phyloP scores from a whole-genome alignment of 768 basidiomycete species.

The Russula sp. region DNA sequence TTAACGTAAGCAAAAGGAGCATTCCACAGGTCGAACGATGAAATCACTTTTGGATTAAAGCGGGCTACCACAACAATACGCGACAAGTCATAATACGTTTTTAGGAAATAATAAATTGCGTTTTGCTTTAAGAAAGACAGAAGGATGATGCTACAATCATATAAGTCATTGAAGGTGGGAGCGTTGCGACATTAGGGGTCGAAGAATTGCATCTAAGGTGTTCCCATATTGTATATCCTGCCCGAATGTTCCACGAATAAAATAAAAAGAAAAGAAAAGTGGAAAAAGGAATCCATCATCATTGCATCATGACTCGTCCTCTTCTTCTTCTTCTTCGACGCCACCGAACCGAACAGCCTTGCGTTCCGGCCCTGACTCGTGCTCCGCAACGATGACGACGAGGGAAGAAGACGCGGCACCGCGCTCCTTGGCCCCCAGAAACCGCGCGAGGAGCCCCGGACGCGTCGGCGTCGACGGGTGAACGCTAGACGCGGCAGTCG shows the following conservation, averaged over 20 bases:
- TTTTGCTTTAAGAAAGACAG: not conserved
- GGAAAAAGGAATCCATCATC: conserved; percentile 25
- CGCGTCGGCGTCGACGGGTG: conserved; percentile 29
- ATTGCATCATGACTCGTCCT: conserved; percentile 1
- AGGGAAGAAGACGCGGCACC: not conserved
- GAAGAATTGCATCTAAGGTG: not conserved
- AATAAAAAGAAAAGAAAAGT: not conserved
- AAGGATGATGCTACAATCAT: conserved; percentile 10
- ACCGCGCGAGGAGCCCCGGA: conserved; percentile 30
- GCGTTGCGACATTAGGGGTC: not conserved
- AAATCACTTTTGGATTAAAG: not conserved
- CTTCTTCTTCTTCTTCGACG: conserved; percentile 2
- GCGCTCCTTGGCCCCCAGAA: conserved; percentile 13
- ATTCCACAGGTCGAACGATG: not conserved
- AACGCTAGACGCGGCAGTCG: conserved; percentile 42
- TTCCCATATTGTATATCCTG: conserved; percentile 1
- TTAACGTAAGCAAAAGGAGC: conserved; percentile 9
- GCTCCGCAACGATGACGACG: not conserved
- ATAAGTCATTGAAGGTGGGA: not conserved
- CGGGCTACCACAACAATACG: not conserved
- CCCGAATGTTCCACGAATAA: not conserved
- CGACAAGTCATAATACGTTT: not conserved
- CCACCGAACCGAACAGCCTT: conserved; percentile 21
- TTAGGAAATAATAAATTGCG: not conserved
- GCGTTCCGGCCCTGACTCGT: conserved; percentile 7